These are phyloP conservation scores for Naganishia sp. DNA, from an alignment of 1,284 basidiomycete species.

Conservation along the genomic window DNA sequence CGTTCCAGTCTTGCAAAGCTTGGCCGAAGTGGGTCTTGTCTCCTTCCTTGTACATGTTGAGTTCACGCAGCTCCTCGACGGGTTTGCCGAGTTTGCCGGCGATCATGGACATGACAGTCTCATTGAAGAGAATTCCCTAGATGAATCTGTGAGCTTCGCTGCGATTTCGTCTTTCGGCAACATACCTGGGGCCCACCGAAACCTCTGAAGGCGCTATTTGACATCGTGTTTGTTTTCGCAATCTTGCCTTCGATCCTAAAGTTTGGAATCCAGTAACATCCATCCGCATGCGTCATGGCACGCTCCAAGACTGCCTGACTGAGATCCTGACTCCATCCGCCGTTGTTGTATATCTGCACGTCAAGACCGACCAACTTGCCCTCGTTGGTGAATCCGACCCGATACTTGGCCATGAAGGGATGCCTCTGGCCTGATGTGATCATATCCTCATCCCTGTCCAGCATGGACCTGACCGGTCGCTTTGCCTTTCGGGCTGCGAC, in stretches of 20 bases:
- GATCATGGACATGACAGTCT: slow-evolving; percentile 46
- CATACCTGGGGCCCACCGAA: slow-evolving; percentile 50
- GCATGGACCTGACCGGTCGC: slow-evolving; percentile 48
- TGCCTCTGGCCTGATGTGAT: slow-evolving; percentile 50
- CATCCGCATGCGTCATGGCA: slow-evolving; percentile 49
- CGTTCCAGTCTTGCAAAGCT: slow-evolving; percentile 49
- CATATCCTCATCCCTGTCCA: slow-evolving; percentile 53
- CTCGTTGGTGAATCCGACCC: slow-evolving; percentile 45
- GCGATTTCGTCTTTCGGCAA: background rate
- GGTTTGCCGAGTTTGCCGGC: slow-evolving; percentile 45
- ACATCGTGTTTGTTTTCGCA: slow-evolving; percentile 52
- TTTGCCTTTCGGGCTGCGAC: slow-evolving; percentile 47
- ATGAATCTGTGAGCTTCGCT: background rate
- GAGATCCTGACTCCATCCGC: slow-evolving; percentile 50
- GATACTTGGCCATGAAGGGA: slow-evolving; percentile 49
- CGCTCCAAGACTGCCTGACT: slow-evolving; percentile 50
- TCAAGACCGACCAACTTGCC: slow-evolving; percentile 48
- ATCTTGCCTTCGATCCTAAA: slow-evolving; percentile 46
- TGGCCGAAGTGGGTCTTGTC: slow-evolving; percentile 51
- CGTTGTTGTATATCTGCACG: slow-evolving; percentile 50
- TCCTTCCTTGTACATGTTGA: slow-evolving; percentile 49
- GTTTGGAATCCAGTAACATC: slow-evolving; percentile 45
- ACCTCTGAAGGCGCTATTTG: slow-evolving; percentile 52
- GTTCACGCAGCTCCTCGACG: slow-evolving; percentile 46
- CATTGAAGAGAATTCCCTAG: slow-evolving; percentile 47